Conservation (phyloP, 2,329 filamentous ascomycete species). For the Aspergillus novofumigatus region DNA sequence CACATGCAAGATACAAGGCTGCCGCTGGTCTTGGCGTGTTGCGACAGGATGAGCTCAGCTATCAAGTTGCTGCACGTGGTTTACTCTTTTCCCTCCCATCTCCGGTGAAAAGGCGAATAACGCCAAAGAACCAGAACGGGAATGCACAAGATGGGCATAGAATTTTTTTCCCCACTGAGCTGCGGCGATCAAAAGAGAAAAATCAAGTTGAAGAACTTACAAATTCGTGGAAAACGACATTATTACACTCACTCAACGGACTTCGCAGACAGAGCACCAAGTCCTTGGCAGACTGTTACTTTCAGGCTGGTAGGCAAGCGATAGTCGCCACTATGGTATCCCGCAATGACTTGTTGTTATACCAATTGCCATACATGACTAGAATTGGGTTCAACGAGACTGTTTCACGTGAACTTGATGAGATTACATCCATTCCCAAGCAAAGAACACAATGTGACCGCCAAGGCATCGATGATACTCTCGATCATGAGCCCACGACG, state of each 20-base stretch:
- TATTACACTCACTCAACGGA: conserved; percentile 30
- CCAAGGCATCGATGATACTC: conserved; percentile 12
- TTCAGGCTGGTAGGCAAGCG: neutral
- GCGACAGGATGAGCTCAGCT: conserved; percentile 89
- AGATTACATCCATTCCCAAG: conserved; percentile 52
- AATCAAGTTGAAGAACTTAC: conserved; percentile 77
- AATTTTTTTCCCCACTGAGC: conserved; percentile 86
- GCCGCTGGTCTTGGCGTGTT: conserved; percentile 56
- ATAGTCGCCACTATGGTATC: conserved; percentile 30
- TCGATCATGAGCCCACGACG: neutral
- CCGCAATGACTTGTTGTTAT: conserved; percentile 54
- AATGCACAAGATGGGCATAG: conserved; percentile 62
- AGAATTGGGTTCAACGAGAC: conserved; percentile 50
- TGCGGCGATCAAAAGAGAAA: conserved; percentile 76
- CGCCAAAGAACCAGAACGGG: conserved; percentile 31
- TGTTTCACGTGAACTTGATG: conserved; percentile 58
- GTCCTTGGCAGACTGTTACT: neutral
- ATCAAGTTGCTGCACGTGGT: conserved; percentile 84
- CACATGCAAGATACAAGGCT: conserved; percentile 54
- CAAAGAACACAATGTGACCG: conserved; percentile 13
- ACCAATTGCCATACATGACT: conserved; percentile 81
- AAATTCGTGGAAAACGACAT: conserved; percentile 36
- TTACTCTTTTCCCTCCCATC: conserved; percentile 78
- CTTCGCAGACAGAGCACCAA: conserved; percentile 15
- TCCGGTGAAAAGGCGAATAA: conserved; percentile 66